A percentile compares a stretch with the other conserved stretches of the same genome.
phyloP scores from a whole-genome alignment of 306 rosid genomes.

The Astragalus membranaceus region DNA sequence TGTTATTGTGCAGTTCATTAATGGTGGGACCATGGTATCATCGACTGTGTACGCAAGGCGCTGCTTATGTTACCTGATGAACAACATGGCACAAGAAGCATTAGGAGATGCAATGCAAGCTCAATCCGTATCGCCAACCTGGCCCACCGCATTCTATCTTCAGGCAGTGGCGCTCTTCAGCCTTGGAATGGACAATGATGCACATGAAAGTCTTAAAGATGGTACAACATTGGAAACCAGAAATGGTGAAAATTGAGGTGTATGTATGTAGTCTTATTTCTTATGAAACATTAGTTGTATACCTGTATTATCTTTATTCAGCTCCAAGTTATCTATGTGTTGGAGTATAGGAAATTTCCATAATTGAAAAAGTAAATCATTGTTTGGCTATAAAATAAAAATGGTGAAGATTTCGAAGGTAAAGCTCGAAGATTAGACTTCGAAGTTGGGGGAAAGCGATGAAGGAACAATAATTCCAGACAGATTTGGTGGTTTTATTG shows the following conservation, averaged over 20 bases:
- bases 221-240: constrained; percentile 64
- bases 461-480: too few relatives aligned
- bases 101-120: constrained; percentile 98
- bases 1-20: constrained; percentile 56
- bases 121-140: constrained; percentile 67
- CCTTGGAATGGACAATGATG: constrained; percentile 92
- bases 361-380: too few relatives aligned
- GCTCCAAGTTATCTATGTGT: too few relatives aligned
- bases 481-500: too few relatives aligned
- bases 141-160: constrained; percentile 86
- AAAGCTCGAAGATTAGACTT: too few relatives aligned
- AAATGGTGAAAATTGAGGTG: constrained; percentile 61
- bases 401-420: too few relatives aligned
- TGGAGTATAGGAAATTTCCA: too few relatives aligned
- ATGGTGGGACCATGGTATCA: constrained; percentile 87
- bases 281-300: not conserved
- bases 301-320: not conserved
- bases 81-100: constrained; percentile 86
- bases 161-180: constrained; percentile 80
- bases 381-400: too few relatives aligned
- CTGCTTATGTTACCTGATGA: constrained; percentile 85
- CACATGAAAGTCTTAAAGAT: constrained; percentile 79
- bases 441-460: too few relatives aligned
- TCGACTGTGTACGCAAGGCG: constrained; percentile 82
- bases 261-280: constrained; percentile 22